phyloP scores from a whole-genome alignment of 1,284 basidiomycete genomes.

The Heliocybe sulcata region DNA sequence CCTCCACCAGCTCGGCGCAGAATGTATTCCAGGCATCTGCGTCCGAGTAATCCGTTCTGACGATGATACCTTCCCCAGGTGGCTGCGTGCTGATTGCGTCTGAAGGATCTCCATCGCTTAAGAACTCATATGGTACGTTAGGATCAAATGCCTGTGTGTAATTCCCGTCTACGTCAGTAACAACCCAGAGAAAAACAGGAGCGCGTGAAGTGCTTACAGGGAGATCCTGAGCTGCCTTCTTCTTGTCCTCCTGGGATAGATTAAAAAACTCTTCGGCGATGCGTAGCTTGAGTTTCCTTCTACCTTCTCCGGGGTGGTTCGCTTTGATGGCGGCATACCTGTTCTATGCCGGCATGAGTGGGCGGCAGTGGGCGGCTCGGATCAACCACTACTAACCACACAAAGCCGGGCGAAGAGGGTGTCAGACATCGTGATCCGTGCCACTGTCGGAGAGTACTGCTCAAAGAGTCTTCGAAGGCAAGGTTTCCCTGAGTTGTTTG shows the following conservation, averaged over 20 bases:
- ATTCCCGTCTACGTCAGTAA: not conserved
- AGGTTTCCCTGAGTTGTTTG: no score
- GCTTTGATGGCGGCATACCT: conserved; percentile 27
- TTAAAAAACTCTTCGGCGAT: conserved; percentile 32
- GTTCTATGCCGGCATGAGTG: conserved; percentile 17
- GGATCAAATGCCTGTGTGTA: not conserved
- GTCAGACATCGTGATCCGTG: not conserved
- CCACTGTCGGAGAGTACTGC: no score
- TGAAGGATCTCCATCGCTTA: conserved; percentile 39
- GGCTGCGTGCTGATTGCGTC: conserved; percentile 26
- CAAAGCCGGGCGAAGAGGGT: not conserved
- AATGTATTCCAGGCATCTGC: conserved; percentile 59
- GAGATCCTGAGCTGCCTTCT: conserved; percentile 7
- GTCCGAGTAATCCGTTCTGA: conserved; percentile 63
- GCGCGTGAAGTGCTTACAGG: conserved; percentile 8
- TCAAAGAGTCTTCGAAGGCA: no score
- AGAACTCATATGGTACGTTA: conserved; percentile 18
- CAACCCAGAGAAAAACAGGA: not conserved
- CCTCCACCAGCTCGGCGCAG: conserved; percentile 35
- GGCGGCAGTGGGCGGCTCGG: not conserved
- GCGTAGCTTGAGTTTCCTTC: conserved; percentile 30
- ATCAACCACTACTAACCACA: not conserved
- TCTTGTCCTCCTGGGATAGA: conserved; percentile 17
- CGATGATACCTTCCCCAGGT: conserved; percentile 42
- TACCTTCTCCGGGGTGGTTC: conserved; percentile 27